phyloP scores from a whole-genome alignment of 768 basidiomycete species.

The Pleurotus giganteus region DNA sequence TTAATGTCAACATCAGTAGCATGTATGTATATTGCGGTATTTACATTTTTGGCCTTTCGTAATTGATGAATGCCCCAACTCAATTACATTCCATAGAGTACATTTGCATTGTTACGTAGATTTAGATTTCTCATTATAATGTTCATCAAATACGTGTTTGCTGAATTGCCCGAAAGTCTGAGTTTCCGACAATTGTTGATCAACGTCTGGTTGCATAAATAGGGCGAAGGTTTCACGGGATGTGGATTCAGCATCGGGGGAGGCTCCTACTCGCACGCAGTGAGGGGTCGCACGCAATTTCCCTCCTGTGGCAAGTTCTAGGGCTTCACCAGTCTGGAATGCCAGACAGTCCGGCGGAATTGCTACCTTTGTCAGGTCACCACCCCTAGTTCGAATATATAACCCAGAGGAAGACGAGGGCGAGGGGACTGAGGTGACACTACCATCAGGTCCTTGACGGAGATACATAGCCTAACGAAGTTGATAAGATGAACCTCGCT shows the following conservation, averaged over 20 bases:
- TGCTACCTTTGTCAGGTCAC: conserved; percentile 74
- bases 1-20: background rate
- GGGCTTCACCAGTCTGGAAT: conserved; percentile 96
- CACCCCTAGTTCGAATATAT: conserved; percentile 86
- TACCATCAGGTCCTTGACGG: conserved; percentile 36
- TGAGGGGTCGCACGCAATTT: conserved; percentile 91
- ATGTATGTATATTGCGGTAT: conserved; percentile 3
- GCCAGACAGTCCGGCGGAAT: conserved; percentile 87
- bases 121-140: conserved; percentile 34
- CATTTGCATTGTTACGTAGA: conserved; percentile 21
- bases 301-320: conserved; percentile 83
- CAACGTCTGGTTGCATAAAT: conserved; percentile 86
- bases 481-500: conserved; percentile 2
- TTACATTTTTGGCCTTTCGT: conserved; percentile 19
- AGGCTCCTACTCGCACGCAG: conserved; percentile 76
- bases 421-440: conserved; percentile 51
- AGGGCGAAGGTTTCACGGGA: conserved; percentile 87
- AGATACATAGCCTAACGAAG: conserved; percentile 77
- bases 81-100: conserved; percentile 4
- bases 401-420: conserved; percentile 82
- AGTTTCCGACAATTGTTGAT: conserved; percentile 64
- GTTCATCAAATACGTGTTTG: conserved; percentile 70
- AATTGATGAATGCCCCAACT: conserved; percentile 19
- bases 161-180: conserved; percentile 91
- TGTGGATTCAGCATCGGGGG: conserved; percentile 43